Evolutionary conservation across 2,329 filamentous ascomycete genomes (phyloP), one percentile per base, ranked within the genome.

Genomic region (Talaromyces verruculosus): DNA sequence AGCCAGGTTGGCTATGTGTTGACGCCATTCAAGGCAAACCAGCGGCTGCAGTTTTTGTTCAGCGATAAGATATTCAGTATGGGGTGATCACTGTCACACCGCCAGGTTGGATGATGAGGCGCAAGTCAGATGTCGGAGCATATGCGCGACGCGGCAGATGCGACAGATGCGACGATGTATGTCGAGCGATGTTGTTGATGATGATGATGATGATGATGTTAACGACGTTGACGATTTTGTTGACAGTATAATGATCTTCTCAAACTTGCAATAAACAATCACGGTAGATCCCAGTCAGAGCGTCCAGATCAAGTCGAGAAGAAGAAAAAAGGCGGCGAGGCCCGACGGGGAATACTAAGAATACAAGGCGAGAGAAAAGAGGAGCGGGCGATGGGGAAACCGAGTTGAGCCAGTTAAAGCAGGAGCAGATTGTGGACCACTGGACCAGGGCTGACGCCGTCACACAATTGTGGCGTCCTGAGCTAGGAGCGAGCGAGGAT

Each of bases 1-100:
- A 77, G 71, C 81, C 78, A 69, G 78, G 76, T 73, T 82, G 81
- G 65, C 74, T 72, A 73, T 74, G 77, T 74, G 77, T 76, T 72
- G 78, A 75, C 71, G 73, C 73, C 78, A 80, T 80, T 66, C 51
- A 63, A 68, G 60, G 67, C 69, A 49, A 65, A 65, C 65, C 63
- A 41, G 47, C n/a, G 41, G 47, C 51, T 51, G 33, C 19, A 30
- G 25, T 28, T 30, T 8, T 53, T 17, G 47, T 30, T 17, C 15
- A n/a, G 25, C 25, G 51, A 39, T 39, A 39, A 6, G 33, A 25
- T 25, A 22, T 57, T 25, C 11, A 22, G n/a, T 53, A 53, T 33
- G 49, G 25, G 11, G 33, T 43, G 10, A 43, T 39, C 39, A 28
- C 19, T 30, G 11, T 60, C 37, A 43, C 57, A 45, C 57, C 19